These are phyloP conservation scores for Fraxinus floribunda DNA, from an alignment of 305 asterid species.

Conservation along the genomic window DNA sequence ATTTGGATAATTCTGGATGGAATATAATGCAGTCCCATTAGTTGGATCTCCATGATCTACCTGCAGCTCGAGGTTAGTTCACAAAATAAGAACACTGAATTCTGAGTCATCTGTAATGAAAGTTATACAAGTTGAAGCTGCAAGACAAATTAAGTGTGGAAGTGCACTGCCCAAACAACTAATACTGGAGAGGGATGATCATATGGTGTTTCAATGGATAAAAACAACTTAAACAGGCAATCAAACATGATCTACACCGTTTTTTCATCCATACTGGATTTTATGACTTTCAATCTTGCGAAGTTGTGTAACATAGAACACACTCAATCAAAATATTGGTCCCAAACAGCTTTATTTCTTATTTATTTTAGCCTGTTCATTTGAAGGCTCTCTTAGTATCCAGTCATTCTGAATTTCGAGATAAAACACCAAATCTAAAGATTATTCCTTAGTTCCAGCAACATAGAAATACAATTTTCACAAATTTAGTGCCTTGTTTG, in stretches of 20 bases:
- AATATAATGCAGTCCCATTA: slow-evolving; percentile 28
- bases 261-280: background rate
- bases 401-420: background rate
- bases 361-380: background rate
- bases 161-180: slow-evolving; percentile 4
- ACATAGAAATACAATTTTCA: background rate
- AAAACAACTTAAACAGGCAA: background rate
- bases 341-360: background rate
- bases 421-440: background rate
- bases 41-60: slow-evolving; percentile 30
- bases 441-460: background rate
- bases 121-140: background rate
- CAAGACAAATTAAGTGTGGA: background rate
- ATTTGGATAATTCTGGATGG: slow-evolving; percentile 34
- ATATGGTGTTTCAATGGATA: background rate
- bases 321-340: background rate
- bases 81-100: slow-evolving; percentile 25
- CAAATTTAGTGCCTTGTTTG: background rate
- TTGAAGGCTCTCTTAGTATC: background rate
- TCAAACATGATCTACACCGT: background rate
- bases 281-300: background rate
- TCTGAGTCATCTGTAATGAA: slow-evolving; percentile 9
- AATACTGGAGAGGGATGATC: background rate
- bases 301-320: background rate
- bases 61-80: slow-evolving; percentile 37